Base-by-base conservation (phyloP, 2,329 filamentous ascomycete genomes). In the Xylaria polymorpha region DNA sequence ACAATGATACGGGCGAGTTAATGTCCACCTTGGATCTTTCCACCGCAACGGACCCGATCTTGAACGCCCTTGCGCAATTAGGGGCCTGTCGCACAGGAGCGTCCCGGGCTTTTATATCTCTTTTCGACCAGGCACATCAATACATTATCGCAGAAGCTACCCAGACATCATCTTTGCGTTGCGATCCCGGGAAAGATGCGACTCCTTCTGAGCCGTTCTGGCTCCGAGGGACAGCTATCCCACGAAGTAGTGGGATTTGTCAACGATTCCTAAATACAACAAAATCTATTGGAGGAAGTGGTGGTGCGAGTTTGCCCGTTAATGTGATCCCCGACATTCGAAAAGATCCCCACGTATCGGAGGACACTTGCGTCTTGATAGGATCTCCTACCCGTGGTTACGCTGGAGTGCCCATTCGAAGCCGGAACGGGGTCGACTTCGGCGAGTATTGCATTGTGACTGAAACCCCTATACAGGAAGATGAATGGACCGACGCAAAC, bases 101-200 rank as follows among this genome's bases (percentile, higher is more conserved):
- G 4, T 68, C 65, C 8, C 50, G 68, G n/a, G 68, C 68, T 1
- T 70, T 70, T 20, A 70, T 70, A 64, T 70, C 61, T 22, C 68
- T 70, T 20, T 68, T 70, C 14, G 68, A 70, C n/a, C 46, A 35
- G 39, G 37, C 61, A 56, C 61, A 62, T 51, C 65, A 70, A 46
- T 70, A 65, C 44, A 32, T 48, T 4, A 68, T 70, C 39, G 68
- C 68, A 39, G 68, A 70, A 60, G 58, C 65, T 43, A 68, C 68
- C 35, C 62, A 20, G 35, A 58, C 35, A 39, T 68, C 68, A 22
- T 46, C 65, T 43, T 55, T 70, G 39, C 61, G 58, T 32, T 8
- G 41, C 6, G 41, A 56, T 6, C 7, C 37, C 10, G 22, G 46
- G 20, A 44, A 44, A 10, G 14, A 53, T 43, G 61, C 10, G 29